Percentiles rank a stretch among this genome's conserved stretches.
Evolutionary conservation across 1,284 basidiomycete species (phyloP).

Genomic region (Rhizopogon parksii): DNA sequence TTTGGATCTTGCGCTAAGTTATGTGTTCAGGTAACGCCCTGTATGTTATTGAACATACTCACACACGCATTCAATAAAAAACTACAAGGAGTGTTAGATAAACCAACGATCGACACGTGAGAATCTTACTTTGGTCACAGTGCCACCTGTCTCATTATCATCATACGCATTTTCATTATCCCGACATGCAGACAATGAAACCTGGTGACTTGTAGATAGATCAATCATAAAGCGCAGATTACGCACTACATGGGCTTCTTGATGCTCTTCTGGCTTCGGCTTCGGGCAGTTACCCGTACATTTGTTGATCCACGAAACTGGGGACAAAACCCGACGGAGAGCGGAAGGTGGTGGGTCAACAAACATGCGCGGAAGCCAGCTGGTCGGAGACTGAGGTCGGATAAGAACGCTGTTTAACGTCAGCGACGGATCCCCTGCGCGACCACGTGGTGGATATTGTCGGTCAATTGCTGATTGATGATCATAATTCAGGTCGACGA

Average conservation of each 20-base stretch:
- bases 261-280: conserved; percentile 2
- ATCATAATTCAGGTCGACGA: neutral
- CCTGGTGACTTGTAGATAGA: conserved; percentile 8
- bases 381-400: neutral
- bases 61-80: conserved; percentile 25
- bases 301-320: conserved; percentile 6
- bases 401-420: neutral
- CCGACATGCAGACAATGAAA: conserved; percentile 25
- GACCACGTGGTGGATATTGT: neutral
- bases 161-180: conserved; percentile 19
- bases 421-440: neutral
- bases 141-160: conserved; percentile 13
- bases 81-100: conserved; percentile 14
- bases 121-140: conserved; percentile 18
- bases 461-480: neutral
- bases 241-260: conserved; percentile 22
- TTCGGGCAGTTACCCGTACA: conserved; percentile 19
- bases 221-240: neutral
- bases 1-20: conserved; percentile 16
- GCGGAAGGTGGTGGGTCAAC: conserved; percentile 14
- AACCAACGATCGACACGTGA: neutral
- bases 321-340: conserved; percentile 16
- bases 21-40: neutral
- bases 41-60: conserved; percentile 1
- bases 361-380: conserved; percentile 8